These are phyloP conservation scores for Pelargonium nanum DNA, from an alignment of 345 rosid genomes.

Conservation along the genomic window DNA sequence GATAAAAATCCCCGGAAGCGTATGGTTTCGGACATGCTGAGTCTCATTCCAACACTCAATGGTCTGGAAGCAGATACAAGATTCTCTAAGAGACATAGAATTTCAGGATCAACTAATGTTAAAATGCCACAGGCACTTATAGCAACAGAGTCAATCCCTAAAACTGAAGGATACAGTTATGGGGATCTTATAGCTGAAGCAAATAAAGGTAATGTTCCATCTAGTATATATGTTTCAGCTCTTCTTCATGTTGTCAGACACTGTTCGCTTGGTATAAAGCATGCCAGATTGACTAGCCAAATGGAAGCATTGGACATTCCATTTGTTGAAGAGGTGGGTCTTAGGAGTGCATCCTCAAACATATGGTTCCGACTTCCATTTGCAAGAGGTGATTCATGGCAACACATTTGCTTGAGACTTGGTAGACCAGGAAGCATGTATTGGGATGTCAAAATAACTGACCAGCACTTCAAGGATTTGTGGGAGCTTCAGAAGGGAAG, in stretches of 20 bases:
- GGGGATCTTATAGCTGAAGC: slow-evolving; percentile 85
- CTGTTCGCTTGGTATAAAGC: slow-evolving; percentile 82
- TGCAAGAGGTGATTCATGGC: slow-evolving; percentile 77
- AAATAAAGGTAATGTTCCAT: slow-evolving; percentile 81
- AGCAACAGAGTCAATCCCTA: slow-evolving; percentile 32
- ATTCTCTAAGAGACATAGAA: slow-evolving; percentile 44
- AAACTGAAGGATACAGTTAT: slow-evolving; percentile 51
- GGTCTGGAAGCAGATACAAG: slow-evolving; percentile 29
- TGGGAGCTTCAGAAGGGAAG: slow-evolving; percentile 98
- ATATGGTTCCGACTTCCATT: slow-evolving; percentile 96
- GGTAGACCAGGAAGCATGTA: slow-evolving; percentile 97
- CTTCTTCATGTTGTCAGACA: slow-evolving; percentile 91
- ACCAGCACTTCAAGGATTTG: slow-evolving; percentile 90
- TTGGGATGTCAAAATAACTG: slow-evolving; percentile 98
- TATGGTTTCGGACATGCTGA: slow-evolving; percentile 55
- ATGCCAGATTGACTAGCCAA: slow-evolving; percentile 91
- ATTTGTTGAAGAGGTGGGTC: slow-evolving; percentile 80
- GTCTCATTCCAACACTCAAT: slow-evolving; percentile 73
- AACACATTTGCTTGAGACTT: slow-evolving; percentile 86
- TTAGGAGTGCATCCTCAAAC: slow-evolving; percentile 63
- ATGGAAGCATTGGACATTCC: slow-evolving; percentile 86
- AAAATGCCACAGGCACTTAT: slow-evolving; percentile 31
- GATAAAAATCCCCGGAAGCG: slow-evolving; percentile 54
- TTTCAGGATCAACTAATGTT: slow-evolving; percentile 24
- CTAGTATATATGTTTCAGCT: slow-evolving; percentile 72